phyloP scores from a whole-genome alignment of 306 rosid species.

The Rosa lucieae region DNA sequence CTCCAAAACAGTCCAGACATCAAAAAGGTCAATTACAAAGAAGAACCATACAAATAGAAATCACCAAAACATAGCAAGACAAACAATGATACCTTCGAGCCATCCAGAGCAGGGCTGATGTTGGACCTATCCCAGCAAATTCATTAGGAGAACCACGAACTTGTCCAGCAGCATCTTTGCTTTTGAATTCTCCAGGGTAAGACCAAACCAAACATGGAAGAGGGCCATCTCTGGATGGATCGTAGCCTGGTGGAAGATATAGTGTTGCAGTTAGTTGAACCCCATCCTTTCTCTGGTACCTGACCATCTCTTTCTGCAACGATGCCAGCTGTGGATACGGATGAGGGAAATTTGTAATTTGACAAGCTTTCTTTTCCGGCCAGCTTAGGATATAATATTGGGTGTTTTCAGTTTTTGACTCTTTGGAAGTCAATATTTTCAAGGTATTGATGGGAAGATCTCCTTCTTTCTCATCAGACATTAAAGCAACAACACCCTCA shows the following conservation, averaged over 20 bases:
- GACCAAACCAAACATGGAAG: conserved; percentile 98
- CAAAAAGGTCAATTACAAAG: conserved; percentile 14
- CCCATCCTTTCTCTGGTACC: conserved; percentile 95
- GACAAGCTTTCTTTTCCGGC: conserved; percentile 71
- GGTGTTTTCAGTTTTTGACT: conserved; percentile 95
- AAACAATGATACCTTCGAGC: conserved; percentile 65
- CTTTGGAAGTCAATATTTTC: conserved; percentile 85
- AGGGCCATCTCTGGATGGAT: conserved; percentile 86
- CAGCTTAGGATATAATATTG: conserved; percentile 80
- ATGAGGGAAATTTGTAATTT: conserved; percentile 93
- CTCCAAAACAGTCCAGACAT: conserved; percentile 2
- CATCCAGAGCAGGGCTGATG: conserved; percentile 97
- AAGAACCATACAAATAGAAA: neutral
- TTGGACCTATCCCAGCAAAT: conserved; percentile 94
- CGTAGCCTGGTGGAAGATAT: conserved; percentile 91
- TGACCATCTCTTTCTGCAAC: conserved; percentile 94
- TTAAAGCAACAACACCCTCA: conserved; percentile 83
- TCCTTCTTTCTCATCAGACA: conserved; percentile 95
- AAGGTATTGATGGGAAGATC: conserved; percentile 65
- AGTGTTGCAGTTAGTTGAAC: conserved; percentile 96
- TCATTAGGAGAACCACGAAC: conserved; percentile 99
- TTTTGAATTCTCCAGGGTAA: conserved; percentile 97
- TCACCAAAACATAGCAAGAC: conserved; percentile 10
- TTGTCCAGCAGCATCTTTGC: conserved; percentile 99
- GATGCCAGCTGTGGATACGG: conserved; percentile 95